These are phyloP conservation scores for Cordyceps fumosorosea DNA, from an alignment of 2,329 filamentous ascomycete genomes.

Conservation along the genomic window DNA sequence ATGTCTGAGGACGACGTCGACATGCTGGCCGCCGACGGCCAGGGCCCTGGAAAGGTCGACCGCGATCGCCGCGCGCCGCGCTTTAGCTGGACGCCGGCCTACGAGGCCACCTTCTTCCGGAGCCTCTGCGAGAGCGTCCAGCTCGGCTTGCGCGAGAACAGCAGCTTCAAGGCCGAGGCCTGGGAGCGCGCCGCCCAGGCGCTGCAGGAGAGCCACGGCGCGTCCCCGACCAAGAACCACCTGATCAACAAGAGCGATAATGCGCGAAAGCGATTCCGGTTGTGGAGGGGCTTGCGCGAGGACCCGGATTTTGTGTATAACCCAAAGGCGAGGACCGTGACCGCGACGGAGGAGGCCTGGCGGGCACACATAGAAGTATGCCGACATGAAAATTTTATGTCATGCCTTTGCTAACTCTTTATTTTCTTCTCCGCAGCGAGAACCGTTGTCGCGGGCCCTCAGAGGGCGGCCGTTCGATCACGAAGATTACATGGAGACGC, in stretches of 20 bases:
- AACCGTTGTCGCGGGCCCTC: conserved; percentile 51
- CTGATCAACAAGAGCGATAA: conserved; percentile 60
- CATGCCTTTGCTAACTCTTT: conserved; percentile 15
- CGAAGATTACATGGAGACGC: conserved; percentile 53
- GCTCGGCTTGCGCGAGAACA: conserved; percentile 49
- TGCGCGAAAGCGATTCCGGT: conserved; percentile 55
- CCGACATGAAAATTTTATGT: not conserved
- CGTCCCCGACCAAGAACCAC: conserved; percentile 53
- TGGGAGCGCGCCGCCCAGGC: conserved; percentile 52
- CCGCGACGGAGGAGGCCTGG: conserved; percentile 52
- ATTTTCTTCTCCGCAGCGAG: conserved; percentile 36
- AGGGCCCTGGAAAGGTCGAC: conserved; percentile 27
- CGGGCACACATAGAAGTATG: conserved; percentile 48
- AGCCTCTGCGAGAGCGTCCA: conserved; percentile 54
- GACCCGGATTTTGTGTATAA: conserved; percentile 52
- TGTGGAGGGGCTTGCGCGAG: conserved; percentile 53
- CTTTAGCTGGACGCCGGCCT: conserved; percentile 54
- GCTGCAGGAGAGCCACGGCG: conserved; percentile 47
- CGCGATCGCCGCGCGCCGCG: conserved; percentile 41
- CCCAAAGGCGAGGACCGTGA: conserved; percentile 42
- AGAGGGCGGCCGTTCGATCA: conserved; percentile 53
- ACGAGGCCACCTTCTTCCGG: conserved; percentile 54
- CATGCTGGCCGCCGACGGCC: conserved; percentile 29
- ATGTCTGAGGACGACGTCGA: conserved; percentile 36
- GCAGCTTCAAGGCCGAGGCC: conserved; percentile 55